phyloP scores from a whole-genome alignment of 345 rosid species.

The Heritiera fomes region DNA sequence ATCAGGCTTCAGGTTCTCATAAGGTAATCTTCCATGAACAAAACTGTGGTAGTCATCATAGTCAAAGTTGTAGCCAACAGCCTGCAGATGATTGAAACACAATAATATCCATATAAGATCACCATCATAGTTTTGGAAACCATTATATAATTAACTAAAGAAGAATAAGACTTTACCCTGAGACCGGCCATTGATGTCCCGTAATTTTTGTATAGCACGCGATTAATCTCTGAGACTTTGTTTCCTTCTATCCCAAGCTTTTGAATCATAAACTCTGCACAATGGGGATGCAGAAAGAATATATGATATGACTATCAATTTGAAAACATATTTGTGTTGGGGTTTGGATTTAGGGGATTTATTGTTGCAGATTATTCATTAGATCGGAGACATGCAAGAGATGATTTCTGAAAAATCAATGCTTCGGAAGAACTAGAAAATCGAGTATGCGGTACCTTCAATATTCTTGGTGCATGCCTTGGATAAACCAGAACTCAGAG shows the following conservation, averaged over 20 bases:
- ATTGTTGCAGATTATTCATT: too few species aligned
- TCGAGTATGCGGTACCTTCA: conserved; percentile 34
- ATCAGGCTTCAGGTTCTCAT: conserved; percentile 77
- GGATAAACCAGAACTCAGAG: conserved; percentile 60
- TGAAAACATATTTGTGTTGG: background rate
- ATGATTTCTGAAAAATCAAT: too few species aligned
- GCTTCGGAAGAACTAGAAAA: background rate
- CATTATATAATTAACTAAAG: background rate
- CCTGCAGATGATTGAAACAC: conserved; percentile 43
- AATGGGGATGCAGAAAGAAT: background rate
- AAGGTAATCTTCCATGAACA: conserved; percentile 85
- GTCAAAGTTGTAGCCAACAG: conserved; percentile 77
- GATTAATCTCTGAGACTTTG: conserved; percentile 51
- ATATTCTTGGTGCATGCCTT: conserved; percentile 52
- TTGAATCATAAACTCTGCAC: conserved; percentile 72
- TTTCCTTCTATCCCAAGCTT: conserved; percentile 67
- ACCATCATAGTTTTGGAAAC: background rate
- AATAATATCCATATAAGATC: background rate
- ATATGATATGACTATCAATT: background rate
- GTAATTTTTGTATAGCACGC: conserved; percentile 63
- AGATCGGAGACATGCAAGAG: too few species aligned
- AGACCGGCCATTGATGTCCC: conserved; percentile 97
- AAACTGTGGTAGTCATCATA: conserved; percentile 74
- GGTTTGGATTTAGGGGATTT: too few species aligned
- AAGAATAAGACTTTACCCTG: conserved; percentile 45